Evolutionary conservation across 2,329 filamentous ascomycete genomes (phyloP).

Genomic region (Mycosphaerelloides madeirae): DNA sequence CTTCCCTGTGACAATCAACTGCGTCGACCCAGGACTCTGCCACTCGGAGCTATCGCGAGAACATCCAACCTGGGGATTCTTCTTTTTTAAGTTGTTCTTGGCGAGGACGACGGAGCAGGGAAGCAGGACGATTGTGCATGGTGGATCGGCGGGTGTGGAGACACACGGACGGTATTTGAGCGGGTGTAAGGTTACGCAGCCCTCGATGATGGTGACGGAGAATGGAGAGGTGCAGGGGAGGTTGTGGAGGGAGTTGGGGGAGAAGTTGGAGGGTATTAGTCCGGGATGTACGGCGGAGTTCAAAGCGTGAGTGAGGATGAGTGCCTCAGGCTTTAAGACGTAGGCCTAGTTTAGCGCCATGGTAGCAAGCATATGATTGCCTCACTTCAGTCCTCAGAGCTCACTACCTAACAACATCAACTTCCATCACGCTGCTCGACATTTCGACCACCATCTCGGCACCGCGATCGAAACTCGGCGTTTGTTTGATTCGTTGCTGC

Average conservation of each 20-base stretch:
- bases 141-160: slow-evolving; percentile 29
- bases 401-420: too few relatives aligned
- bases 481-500: too few relatives aligned
- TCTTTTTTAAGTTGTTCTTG: slow-evolving; percentile 13
- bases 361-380: too few relatives aligned
- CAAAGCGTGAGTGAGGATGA: background rate
- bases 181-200: slow-evolving; percentile 29
- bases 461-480: too few relatives aligned
- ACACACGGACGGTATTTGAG: slow-evolving; percentile 39
- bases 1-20: slow-evolving; percentile 42
- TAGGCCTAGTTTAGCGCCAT: too few relatives aligned
- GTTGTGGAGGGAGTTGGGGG: slow-evolving; percentile 36
- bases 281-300: background rate
- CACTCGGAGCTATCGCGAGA: slow-evolving; percentile 43
- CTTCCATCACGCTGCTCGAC: too few relatives aligned
- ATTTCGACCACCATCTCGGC: too few relatives aligned
- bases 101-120: slow-evolving; percentile 35
- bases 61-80: background rate
- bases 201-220: slow-evolving; percentile 30
- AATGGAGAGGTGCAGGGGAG: slow-evolving; percentile 30
- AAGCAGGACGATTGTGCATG: slow-evolving; percentile 33
- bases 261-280: slow-evolving; percentile 29
- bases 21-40: slow-evolving; percentile 49
- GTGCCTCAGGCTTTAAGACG: too few relatives aligned
- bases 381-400: too few relatives aligned